Evolutionary conservation across 164 flowering plant species (phyloP), one percentile per base, ranked within the genome.

Genomic region (Tetrastigma voinierianum): DNA sequence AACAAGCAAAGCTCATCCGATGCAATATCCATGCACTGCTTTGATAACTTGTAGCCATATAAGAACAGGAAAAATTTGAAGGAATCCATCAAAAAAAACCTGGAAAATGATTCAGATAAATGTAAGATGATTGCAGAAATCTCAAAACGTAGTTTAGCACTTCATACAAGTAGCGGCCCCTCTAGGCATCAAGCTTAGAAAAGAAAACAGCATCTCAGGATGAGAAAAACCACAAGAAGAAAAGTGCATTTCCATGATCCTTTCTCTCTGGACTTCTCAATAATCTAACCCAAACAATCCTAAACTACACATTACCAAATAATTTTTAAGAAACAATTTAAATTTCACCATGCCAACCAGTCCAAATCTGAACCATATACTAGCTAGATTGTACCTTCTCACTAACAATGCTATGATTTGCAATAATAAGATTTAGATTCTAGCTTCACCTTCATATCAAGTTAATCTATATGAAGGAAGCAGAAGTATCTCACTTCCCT

Each of bases 11-110:
- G 84, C 90, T 57, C 93, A 96, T 76, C 93, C 99, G 5, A 96
- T n/a, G 89, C 64, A 51, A 92, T 79, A 75, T 96, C 99, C 94
- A 93, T 87, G 57, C 98, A 89, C 47, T 88, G 77, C 49, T 88
- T 97, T n/a, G n/a, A 94, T 49, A 89, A 77, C 79, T 83, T 87
- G 84, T 96, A 98, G 48, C 99, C 98, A 74, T 89, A 96, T 23
- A 96, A 74, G 47, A 91, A 72, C 51, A n/a, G n/a, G n/a, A n/a
- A n/a, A n/a, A n/a, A n/a, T n/a, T n/a, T n/a, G n/a, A n/a, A n/a
- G n/a, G n/a, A n/a, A n/a, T n/a, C n/a, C n/a, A n/a, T n/a, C n/a
- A n/a, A n/a, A n/a, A n/a, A n/a, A n/a, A n/a, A n/a, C n/a, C n/a
- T n/a, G n/a, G n/a, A n/a, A n/a, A n/a, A n/a, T n/a, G n/a, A n/a